Conservation (phyloP, 768 basidiomycete species). For the Amyloporia xantha region DNA sequence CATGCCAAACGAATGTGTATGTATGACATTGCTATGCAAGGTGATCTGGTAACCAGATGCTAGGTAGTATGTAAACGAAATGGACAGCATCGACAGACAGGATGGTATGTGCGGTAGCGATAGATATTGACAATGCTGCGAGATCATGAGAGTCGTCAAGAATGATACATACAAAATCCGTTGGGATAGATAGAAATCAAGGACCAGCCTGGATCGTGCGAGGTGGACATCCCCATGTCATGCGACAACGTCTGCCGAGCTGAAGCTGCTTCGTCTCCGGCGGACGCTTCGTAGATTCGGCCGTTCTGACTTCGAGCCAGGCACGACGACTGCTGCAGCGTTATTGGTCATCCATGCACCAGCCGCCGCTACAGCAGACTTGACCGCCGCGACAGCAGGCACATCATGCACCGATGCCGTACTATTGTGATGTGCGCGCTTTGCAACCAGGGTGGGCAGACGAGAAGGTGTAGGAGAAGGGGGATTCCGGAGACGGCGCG, state of each 20-base stretch:
- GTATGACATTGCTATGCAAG: constrained; percentile 5
- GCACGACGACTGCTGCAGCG: constrained; percentile 60
- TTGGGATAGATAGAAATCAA: neutral
- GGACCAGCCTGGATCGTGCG: neutral
- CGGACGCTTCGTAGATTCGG: constrained; percentile 70
- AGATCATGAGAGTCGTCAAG: constrained; percentile 1
- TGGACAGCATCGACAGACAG: neutral
- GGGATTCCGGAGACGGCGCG: constrained; percentile 35
- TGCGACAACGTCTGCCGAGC: constrained; percentile 78
- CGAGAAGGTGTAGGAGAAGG: constrained; percentile 70
- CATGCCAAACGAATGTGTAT: neutral
- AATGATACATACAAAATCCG: neutral
- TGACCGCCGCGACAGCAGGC: constrained; percentile 36
- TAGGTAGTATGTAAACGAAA: neutral
- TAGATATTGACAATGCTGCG: constrained; percentile 17
- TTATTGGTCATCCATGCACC: constrained; percentile 79
- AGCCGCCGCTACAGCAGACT: constrained; percentile 31
- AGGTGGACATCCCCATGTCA: constrained; percentile 26
- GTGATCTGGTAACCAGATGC: neutral
- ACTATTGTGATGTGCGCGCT: constrained; percentile 38
- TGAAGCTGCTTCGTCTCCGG: constrained; percentile 81
- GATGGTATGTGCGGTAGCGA: constrained; percentile 9
- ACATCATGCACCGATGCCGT: constrained; percentile 29
- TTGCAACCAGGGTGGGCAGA: constrained; percentile 64
- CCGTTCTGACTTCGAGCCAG: constrained; percentile 64